Base-by-base conservation (phyloP, 805 yeast genomes). In the Yamadazyma sp. region DNA sequence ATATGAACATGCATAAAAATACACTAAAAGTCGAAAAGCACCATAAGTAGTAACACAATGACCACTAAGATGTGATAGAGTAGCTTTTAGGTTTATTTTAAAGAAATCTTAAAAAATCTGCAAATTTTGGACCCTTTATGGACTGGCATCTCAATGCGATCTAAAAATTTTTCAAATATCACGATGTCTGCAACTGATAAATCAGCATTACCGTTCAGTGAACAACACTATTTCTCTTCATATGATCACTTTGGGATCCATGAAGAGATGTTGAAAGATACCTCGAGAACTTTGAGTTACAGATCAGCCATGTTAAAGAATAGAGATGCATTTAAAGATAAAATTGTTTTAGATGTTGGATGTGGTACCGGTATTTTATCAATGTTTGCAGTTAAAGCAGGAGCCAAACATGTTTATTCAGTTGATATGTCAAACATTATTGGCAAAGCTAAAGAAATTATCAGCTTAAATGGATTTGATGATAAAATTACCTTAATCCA, bases 281-380 rank as follows among this genome's bases (percentile, higher is more conserved):
- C 86, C 33, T 86, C 87, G 18, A 80, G 99, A 61, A 93, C 99
- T 7, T 66, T 88, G 43, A 77, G 95, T 21, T 93, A 93, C 67
- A 74, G 98, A 53, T 82, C 84, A 44, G 96, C 97, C 36, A 93
- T 93, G 60, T 78, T 79, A 67, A 87, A 86, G 60, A 93, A 93
- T 70, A 82, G 82, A 52, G 84, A 82, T 48, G 65, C 87, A 36
- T 91, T 93, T 72, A 87, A 88, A 60, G 97, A 80, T 62, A 93
- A 93, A 69, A 66, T 91, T 42, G 99, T 93, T 6, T 70, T 93
- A 39, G 99, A 93, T 65, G 98, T 93, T 39, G 99, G 99, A 32
- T 94, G 98, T 63, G 99, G 99, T 49, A 93, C 98, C 14, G 99
- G 98, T 49, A 88, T 93, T 48, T 68, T 93, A 44, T 89, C 97